Conservation (phyloP, 106 monocot genomes). For the Vanilla planifolia region DNA sequence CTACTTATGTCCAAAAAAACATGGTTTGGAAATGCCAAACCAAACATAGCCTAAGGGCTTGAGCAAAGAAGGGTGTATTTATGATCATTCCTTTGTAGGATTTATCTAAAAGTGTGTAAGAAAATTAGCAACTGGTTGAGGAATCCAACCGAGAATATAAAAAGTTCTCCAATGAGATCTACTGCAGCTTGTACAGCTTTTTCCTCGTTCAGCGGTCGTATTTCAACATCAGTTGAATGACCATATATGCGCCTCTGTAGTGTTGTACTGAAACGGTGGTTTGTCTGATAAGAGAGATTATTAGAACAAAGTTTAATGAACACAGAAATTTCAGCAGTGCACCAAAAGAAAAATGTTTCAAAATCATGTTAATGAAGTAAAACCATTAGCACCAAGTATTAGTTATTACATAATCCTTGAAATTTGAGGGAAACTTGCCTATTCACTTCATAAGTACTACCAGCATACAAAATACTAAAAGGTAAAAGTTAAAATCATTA, state of each 20-base stretch:
- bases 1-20: no score
- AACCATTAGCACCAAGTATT: no score
- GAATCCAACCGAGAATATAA: constrained; percentile 30
- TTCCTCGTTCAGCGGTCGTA: constrained; percentile 76
- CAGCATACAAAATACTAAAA: no score
- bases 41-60: background rate
- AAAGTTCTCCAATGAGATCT: constrained; percentile 28
- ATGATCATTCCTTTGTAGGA: background rate
- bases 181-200: constrained; percentile 67
- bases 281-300: constrained; percentile 26
- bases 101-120: background rate
- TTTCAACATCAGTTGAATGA: constrained; percentile 66
- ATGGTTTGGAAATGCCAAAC: no score
- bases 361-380: background rate
- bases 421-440: no score
- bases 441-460: no score
- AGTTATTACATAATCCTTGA: no score
- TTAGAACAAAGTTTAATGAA: background rate
- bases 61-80: no score
- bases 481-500: no score
- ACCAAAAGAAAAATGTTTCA: background rate
- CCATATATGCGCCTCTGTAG: constrained; percentile 68
- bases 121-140: background rate
- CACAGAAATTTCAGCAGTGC: no score
- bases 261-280: constrained; percentile 66